These are phyloP conservation scores for Boechera retrofracta DNA, from an alignment of 345 rosid genomes.

Conservation along the genomic window DNA sequence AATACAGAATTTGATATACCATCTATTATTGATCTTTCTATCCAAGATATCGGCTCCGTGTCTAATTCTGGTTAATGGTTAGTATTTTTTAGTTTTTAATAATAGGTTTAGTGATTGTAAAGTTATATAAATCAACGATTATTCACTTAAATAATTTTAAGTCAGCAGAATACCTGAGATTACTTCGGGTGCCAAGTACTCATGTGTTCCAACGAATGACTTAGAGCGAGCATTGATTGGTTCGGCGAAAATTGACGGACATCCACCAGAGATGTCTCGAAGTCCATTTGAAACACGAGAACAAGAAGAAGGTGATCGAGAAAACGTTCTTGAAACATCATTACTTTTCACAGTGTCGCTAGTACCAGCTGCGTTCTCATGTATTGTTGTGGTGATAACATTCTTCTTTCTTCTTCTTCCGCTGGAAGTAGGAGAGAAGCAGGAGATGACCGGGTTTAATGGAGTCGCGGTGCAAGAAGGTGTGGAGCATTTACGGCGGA, in stretches of 20 bases:
- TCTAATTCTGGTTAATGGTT: no score
- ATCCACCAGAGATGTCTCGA: conserved; percentile 23
- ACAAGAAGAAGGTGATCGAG: conserved; percentile 34
- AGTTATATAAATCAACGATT: neutral
- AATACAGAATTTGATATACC: no score
- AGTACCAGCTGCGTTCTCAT: conserved; percentile 48
- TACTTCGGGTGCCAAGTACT: conserved; percentile 94
- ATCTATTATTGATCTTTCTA: no score
- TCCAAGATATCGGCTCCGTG: no score
- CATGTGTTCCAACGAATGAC: conserved; percentile 94
- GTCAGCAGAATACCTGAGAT: conserved; percentile 55
- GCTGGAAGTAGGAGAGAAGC: conserved; percentile 55
- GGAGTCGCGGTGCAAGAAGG: conserved; percentile 68
- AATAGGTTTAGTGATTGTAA: neutral
- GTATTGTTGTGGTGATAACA: conserved; percentile 56
- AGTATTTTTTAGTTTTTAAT: neutral
- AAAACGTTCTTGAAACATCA: conserved; percentile 33
- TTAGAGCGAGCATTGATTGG: conserved; percentile 77
- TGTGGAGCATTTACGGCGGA: conserved; percentile 50
- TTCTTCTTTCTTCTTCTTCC: conserved; percentile 45
- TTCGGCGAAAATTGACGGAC: conserved; percentile 73
- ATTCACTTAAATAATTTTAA: neutral
- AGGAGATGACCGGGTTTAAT: conserved; percentile 70
- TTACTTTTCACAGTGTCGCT: conserved; percentile 5
- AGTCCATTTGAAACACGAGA: conserved; percentile 33